Evolutionary conservation across 371 early-diverging fungal species (phyloP).

Genomic region (Mucor irregularis): DNA sequence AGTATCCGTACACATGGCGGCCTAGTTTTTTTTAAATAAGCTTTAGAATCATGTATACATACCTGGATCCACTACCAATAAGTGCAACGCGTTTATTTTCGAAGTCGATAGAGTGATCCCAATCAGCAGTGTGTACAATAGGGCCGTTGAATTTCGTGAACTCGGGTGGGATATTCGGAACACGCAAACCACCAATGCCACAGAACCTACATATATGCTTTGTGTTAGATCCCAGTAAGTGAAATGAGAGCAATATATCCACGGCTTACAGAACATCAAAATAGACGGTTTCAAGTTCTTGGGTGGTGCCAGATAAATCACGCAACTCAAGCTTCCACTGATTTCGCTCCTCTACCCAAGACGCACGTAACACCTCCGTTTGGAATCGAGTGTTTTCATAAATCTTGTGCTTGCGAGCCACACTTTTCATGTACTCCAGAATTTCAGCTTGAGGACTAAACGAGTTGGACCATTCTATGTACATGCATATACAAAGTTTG

Average conservation of each 20-base stretch:
- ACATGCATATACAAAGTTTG: too few relatives aligned
- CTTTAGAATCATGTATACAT: too few relatives aligned
- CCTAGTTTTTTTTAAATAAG: neutral
- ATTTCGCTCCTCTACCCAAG: constrained; percentile 46
- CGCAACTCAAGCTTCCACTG: constrained; percentile 46
- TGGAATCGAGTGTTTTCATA: constrained; percentile 46
- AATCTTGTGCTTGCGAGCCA: constrained; percentile 52
- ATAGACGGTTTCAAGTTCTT: neutral
- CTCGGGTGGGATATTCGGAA: constrained; percentile 53
- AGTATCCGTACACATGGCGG: neutral
- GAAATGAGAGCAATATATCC: too few relatives aligned
- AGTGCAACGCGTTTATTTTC: constrained; percentile 54
- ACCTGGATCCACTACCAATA: constrained; percentile 60
- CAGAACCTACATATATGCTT: neutral
- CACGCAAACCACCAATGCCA: constrained; percentile 48
- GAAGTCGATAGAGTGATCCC: constrained; percentile 49
- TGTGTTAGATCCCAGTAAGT: too few relatives aligned
- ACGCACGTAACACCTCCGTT: constrained; percentile 38
- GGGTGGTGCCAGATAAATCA: too few relatives aligned
- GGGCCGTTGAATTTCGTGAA: constrained; percentile 49
- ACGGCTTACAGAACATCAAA: constrained; percentile 7
- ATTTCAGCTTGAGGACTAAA: constrained; percentile 54
- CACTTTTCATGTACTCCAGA: constrained; percentile 45
- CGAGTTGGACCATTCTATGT: constrained; percentile 52
- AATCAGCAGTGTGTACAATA: constrained; percentile 50